phyloP scores from a whole-genome alignment of 2,329 filamentous ascomycete species.

The Trichoderma pleuroti region DNA sequence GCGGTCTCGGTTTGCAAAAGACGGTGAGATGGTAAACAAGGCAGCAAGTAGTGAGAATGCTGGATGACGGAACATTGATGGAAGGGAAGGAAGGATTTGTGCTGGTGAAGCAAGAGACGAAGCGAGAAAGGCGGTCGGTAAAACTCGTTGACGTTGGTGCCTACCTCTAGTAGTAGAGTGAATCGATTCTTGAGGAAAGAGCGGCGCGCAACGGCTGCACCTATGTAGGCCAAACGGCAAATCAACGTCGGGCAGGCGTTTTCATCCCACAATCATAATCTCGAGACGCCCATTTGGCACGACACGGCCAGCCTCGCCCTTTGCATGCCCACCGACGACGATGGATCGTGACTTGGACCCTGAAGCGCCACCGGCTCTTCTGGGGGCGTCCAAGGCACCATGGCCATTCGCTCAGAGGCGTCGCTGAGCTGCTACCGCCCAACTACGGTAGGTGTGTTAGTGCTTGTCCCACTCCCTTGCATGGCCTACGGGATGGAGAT shows the following conservation, averaged over 20 bases:
- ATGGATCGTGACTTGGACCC: background rate
- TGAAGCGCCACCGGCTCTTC: background rate
- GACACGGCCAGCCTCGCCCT: background rate
- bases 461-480: background rate
- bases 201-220: background rate
- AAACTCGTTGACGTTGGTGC: background rate
- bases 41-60: background rate
- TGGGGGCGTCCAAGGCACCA: background rate
- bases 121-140: background rate
- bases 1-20: background rate
- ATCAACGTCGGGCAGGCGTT: background rate
- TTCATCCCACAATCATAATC: background rate
- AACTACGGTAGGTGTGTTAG: background rate
- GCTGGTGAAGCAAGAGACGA: background rate
- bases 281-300: background rate
- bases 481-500: background rate
- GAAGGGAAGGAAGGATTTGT: background rate
- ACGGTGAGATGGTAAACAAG: background rate
- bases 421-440: background rate
- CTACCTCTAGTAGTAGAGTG: too few species aligned
- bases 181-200: background rate
- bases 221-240: background rate
- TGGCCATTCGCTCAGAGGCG: background rate
- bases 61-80: background rate
- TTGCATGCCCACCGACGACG: background rate